Base-by-base conservation (phyloP, 345 rosid genomes). In the Euphorbia peplus region DNA sequence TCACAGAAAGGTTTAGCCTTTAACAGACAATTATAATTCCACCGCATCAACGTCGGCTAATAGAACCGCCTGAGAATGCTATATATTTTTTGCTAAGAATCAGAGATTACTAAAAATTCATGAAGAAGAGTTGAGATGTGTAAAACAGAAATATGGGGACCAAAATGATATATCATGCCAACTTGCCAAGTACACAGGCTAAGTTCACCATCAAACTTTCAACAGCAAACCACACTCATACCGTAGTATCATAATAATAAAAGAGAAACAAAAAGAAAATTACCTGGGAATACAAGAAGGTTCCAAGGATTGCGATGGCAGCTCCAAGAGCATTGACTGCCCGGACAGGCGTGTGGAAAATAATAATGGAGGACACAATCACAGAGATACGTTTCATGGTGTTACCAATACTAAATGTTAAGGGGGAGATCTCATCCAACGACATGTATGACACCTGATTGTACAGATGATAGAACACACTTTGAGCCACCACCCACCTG, bases 361-460 rank as follows among this genome's bases (percentile, higher is more conserved):
- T 92, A 73, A 95, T 95, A 75, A 95, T 95, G 69, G 99, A 95
- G 41, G 99, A 91, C 84, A 91, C 98, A 0, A 95, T 95, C 75
- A 95, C 99, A 0, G 99, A 95, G 37, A 95, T 95, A 69, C 99
- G 97, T 70, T 95, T 95, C 98, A 95, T 90, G 39, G 99, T 91
- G 82, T 95, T 95, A 50, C 99, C 99, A 0, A 95, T 73, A 80
- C 99, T 95, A 72, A 95, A 95, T 11, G 99, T 95, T 91, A 95
- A 78, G 64, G 99, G 97, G 66, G 97, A 89, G 69, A 95, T 91
- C 83, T 95, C 81, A 37, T 95, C 95, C 67, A 95, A 80, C 22
- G 99, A 95, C 99, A 95, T 91, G 86, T 93, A 93, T 22, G 97
- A 93, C 68, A 93, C 99, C 69, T 93, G 99, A 70, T 93, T 93